These are phyloP conservation scores for Debaryomycetaceae sp. DNA, from an alignment of 1,139 yeast genomes.

Conservation along the genomic window DNA sequence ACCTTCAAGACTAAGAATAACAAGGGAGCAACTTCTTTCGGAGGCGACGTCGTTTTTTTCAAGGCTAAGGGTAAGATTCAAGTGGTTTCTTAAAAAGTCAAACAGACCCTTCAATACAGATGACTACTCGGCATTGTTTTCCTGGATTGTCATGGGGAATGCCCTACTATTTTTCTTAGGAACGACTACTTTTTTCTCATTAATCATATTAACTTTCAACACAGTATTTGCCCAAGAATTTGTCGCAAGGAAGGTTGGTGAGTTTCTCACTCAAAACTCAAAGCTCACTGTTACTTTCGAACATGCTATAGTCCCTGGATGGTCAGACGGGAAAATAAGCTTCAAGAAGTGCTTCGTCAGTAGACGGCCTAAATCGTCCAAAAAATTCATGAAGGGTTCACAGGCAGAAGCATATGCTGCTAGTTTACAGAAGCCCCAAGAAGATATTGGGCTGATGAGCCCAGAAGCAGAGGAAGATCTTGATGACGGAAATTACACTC, in stretches of 20 bases:
- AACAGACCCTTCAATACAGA: constrained; percentile 77
- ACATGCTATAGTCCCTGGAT: constrained; percentile 90
- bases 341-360: constrained; percentile 86
- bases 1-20: constrained; percentile 7
- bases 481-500: constrained; percentile 94
- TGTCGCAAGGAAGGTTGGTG: constrained; percentile 79
- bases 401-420: constrained; percentile 64
- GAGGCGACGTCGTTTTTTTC: constrained; percentile 49
- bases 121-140: constrained; percentile 82
- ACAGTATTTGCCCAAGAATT: constrained; percentile 89
- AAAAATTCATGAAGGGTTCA: constrained; percentile 66
- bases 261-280: constrained; percentile 76
- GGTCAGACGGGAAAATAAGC: constrained; percentile 84
- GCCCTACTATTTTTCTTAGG: constrained; percentile 73
- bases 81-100: constrained; percentile 61
- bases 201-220: constrained; percentile 73
- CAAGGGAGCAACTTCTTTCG: constrained; percentile 52
- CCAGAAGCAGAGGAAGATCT: constrained; percentile 24
- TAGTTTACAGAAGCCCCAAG: constrained; percentile 19
- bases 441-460: background rate
- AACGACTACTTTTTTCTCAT: constrained; percentile 84
- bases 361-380: constrained; percentile 62
- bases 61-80: constrained; percentile 53
- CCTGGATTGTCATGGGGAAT: constrained; percentile 90
- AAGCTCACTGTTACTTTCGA: constrained; percentile 89